Conservation (phyloP, 2,329 filamentous ascomycete genomes). For the Epichloe amarillans region DNA sequence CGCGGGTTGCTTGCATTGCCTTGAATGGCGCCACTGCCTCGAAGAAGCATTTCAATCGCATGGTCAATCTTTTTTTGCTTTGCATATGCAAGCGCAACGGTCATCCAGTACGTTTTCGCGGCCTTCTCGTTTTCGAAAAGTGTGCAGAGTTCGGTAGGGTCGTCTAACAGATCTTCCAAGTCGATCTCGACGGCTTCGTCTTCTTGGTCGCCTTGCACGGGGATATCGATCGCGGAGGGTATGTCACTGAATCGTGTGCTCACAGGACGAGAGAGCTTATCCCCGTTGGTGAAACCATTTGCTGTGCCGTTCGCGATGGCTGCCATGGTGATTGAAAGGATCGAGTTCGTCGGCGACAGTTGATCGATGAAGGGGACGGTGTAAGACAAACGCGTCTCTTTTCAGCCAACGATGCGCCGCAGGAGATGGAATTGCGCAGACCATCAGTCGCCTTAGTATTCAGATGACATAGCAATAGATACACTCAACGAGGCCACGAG, state of each 20-base stretch:
- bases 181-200: slow-evolving; percentile 82
- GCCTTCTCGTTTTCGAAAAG: slow-evolving; percentile 90
- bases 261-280: slow-evolving; percentile 20
- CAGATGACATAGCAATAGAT: slow-evolving; percentile 15
- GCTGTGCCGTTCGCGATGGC: slow-evolving; percentile 28
- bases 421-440: slow-evolving; percentile 14
- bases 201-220: slow-evolving; percentile 49
- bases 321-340: slow-evolving; percentile 25
- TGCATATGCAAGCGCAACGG: slow-evolving; percentile 90
- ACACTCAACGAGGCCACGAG: background rate
- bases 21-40: slow-evolving; percentile 60
- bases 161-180: slow-evolving; percentile 79
- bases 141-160: slow-evolving; percentile 88
- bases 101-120: slow-evolving; percentile 90
- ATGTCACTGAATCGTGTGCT: slow-evolving; percentile 52
- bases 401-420: slow-evolving; percentile 19
- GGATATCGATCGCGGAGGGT: slow-evolving; percentile 51
- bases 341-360: background rate
- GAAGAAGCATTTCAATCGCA: slow-evolving; percentile 58
- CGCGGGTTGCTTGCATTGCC: slow-evolving; percentile 57
- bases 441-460: slow-evolving; percentile 14
- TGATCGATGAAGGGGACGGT: background rate
- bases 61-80: slow-evolving; percentile 93
- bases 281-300: slow-evolving; percentile 30
- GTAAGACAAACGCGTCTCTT: slow-evolving; percentile 16